Base-by-base conservation (phyloP, 805 yeast genomes). In the Lachancea quebecensis region DNA sequence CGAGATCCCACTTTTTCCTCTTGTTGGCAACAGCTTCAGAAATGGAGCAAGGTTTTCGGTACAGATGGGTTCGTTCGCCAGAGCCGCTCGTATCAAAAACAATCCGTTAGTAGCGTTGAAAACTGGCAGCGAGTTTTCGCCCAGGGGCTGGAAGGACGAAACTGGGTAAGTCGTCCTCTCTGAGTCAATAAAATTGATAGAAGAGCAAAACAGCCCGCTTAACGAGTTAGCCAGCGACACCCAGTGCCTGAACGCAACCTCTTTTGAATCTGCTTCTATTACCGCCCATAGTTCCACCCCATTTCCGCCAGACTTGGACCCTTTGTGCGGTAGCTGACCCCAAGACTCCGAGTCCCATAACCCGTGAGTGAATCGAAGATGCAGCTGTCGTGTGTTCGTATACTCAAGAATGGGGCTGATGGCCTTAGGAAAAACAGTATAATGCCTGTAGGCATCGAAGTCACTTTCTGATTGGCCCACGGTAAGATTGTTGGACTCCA, bases 1-100 rank as follows among this genome's bases (percentile, higher is more conserved):
- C 0, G 95, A 77, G 34, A 93, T 69, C 2, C 99, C 99, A 0
- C 95, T 81, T 60, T 82, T 84, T 2, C 96, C 97, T 59, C 87
- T 82, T 10, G 97, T 85, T 2, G 99, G 98, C 27, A 93, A 72
- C 49, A 93, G 70, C 60, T 89, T 90, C 50, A 93, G 64, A 54
- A 91, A 88, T 0, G 99, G 98, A 0, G 99, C 91, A 59, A 93
- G 72, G 66, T 93, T 93, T 63, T 93, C 99, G 0, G 99, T 93
- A 65, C 99, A 93, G 14, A 93, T 81, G 0, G 97, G 96, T 60
- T 93, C 99, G 50, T 91, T 78, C 1, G 99, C 96, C 41, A 93
- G 74, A 0, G 96, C 85, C 6, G 96, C 95, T 49, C 95, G 73
- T 50, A 90, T 60, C 16, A 82, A 65, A 55, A 71, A 85, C 21